These are phyloP conservation scores for Rosa hybrid DNA, from an alignment of 331 rosid genomes.

Conservation along the genomic window DNA sequence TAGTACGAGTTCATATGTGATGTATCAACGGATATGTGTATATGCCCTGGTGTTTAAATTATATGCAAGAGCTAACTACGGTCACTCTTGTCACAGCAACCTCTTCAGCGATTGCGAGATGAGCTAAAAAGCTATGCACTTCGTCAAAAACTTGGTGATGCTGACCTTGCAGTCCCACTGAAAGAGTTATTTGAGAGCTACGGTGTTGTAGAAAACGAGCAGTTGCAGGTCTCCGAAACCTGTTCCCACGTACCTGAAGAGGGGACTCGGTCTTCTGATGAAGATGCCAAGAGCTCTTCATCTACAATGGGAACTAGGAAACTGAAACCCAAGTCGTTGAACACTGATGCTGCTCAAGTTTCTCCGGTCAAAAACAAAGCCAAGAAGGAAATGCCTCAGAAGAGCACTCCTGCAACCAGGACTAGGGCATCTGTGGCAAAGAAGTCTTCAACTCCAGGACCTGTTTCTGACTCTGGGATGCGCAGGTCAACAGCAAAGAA, in stretches of 20 bases:
- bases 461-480: constrained; percentile 38
- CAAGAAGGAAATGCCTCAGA: constrained; percentile 44
- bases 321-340: constrained; percentile 51
- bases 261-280: constrained; percentile 65
- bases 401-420: constrained; percentile 33
- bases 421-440: constrained; percentile 41
- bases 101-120: constrained; percentile 61
- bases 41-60: background rate
- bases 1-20: background rate
- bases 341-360: constrained; percentile 41
- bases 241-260: constrained; percentile 58
- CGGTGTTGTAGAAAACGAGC: constrained; percentile 46
- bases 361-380: constrained; percentile 36
- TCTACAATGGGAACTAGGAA: constrained; percentile 43
- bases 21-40: background rate
- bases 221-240: constrained; percentile 57
- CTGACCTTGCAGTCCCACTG: constrained; percentile 50
- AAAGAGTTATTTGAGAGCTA: constrained; percentile 60
- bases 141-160: constrained; percentile 33
- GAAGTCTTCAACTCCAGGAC: constrained; percentile 43
- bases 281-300: constrained; percentile 60
- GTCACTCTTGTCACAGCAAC: constrained; percentile 46
- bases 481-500: constrained; percentile 39
- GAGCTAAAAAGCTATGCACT: constrained; percentile 59
- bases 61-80: background rate